Evolutionary conservation across 352 stramenopile genomes (phyloP).

Genomic region (Pythium plurisporium): DNA sequence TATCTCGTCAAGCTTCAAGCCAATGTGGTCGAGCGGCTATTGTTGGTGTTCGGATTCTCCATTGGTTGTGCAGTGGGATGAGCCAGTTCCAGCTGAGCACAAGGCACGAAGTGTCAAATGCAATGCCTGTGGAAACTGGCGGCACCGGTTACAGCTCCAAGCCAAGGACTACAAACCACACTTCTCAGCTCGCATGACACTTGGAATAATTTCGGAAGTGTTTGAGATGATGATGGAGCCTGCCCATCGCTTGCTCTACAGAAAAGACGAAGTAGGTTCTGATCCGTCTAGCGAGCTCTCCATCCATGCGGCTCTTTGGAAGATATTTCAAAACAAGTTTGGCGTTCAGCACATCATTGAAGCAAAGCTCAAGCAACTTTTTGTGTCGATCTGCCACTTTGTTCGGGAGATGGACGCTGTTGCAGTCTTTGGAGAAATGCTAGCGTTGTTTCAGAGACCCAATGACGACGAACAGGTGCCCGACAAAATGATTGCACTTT

Average conservation of each 20-base stretch:
- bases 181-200: slow-evolving; percentile 46
- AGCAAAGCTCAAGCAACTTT: slow-evolving; percentile 57
- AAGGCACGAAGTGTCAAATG: slow-evolving; percentile 3
- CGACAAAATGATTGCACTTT: slow-evolving; percentile 49
- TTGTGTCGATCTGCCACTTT: slow-evolving; percentile 56
- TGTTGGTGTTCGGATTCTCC: slow-evolving; percentile 50
- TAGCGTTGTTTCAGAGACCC: slow-evolving; percentile 37
- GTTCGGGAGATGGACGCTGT: slow-evolving; percentile 47
- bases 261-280: slow-evolving; percentile 16
- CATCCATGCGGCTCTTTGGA: slow-evolving; percentile 39
- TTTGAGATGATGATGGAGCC: slow-evolving; percentile 39
- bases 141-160: slow-evolving; percentile 32
- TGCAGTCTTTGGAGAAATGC: slow-evolving; percentile 64
- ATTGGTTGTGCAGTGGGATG: slow-evolving; percentile 12
- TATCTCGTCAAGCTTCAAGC: slow-evolving; percentile 37
- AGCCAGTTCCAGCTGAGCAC: neutral
- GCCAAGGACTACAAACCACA: slow-evolving; percentile 33
- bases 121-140: neutral
- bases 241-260: slow-evolving; percentile 43
- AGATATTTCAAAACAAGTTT: slow-evolving; percentile 44
- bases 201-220: slow-evolving; percentile 51
- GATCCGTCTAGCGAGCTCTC: slow-evolving; percentile 17
- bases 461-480: slow-evolving; percentile 32
- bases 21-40: slow-evolving; percentile 48
- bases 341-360: slow-evolving; percentile 50